Percentiles rank a stretch among this genome's conserved stretches.
phyloP scores from a whole-genome alignment of 2,329 filamentous ascomycete genomes.

The Penicillium sp. region DNA sequence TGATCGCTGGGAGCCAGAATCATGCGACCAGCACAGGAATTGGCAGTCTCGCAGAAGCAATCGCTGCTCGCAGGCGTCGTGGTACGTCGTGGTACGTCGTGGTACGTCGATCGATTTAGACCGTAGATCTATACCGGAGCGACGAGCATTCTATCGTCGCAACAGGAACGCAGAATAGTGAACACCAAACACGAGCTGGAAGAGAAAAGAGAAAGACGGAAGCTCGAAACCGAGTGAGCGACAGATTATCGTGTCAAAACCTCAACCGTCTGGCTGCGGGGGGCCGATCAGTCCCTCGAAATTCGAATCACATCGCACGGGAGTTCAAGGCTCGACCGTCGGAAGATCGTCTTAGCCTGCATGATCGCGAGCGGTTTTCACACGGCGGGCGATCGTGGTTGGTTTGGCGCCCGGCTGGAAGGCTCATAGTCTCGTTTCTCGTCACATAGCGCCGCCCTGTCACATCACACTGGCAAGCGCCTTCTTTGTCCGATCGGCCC shows the following conservation, averaged over 20 bases:
- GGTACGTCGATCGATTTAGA: background rate
- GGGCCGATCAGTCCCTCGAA: background rate
- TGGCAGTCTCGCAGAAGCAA: background rate
- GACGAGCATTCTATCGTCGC: background rate
- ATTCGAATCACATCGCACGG: background rate
- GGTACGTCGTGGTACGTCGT: background rate
- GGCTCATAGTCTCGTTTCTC: constrained; percentile 25
- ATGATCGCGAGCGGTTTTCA: constrained; percentile 20
- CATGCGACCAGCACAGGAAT: background rate
- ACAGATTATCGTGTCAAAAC: background rate
- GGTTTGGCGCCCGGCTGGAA: constrained; percentile 23
- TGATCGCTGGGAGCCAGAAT: background rate
- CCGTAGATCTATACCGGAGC: background rate
- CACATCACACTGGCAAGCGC: constrained; percentile 23
- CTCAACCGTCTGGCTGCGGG: background rate
- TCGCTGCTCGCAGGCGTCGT: background rate
- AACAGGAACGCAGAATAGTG: background rate
- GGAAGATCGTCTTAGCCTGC: constrained; percentile 20
- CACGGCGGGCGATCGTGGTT: constrained; percentile 21
- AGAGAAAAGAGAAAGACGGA: background rate
- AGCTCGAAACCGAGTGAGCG: background rate
- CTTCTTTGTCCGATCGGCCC: constrained; percentile 5
- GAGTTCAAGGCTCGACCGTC: constrained; percentile 15
- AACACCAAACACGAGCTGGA: too few species aligned
- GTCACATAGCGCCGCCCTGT: constrained; percentile 26